These are phyloP conservation scores for Babesia bigemina DNA, from an alignment of 169 alveolate species.

Conservation along the genomic window DNA sequence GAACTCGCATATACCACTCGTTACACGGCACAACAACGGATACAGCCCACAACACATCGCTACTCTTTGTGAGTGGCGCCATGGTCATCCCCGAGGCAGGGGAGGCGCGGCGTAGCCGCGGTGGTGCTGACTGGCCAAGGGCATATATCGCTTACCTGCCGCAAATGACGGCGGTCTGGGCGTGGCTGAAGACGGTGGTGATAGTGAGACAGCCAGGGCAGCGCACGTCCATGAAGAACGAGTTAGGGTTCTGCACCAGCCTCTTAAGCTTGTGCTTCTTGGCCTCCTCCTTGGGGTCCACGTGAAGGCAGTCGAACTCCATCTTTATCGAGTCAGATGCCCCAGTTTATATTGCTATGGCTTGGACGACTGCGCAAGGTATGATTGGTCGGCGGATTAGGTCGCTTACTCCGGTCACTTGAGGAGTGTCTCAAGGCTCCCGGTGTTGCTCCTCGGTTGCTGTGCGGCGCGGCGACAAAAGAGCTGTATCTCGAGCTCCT, in stretches of 20 bases:
- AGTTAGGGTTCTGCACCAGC: constrained; percentile 96
- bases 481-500: not conserved
- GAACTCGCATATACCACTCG: too few species aligned
- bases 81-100: too few species aligned
- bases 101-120: too few species aligned
- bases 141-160: constrained; percentile 73
- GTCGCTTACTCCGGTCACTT: not conserved
- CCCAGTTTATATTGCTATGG: not conserved
- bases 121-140: too few species aligned
- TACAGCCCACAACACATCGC: too few species aligned
- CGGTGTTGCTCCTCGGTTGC: not conserved
- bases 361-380: not conserved
- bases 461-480: not conserved
- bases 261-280: constrained; percentile 95
- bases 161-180: constrained; percentile 91
- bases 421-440: not conserved
- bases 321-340: constrained; percentile 62
- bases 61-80: too few species aligned
- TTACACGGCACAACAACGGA: too few species aligned
- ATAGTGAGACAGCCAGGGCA: constrained; percentile 95
- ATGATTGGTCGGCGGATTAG: not conserved
- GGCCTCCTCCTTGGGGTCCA: constrained; percentile 93
- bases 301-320: constrained; percentile 95
- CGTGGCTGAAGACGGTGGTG: constrained; percentile 94
- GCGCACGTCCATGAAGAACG: constrained; percentile 97